A percentile compares a stretch with the other conserved stretches of the same genome.
Conservation (phyloP, 805 yeast genomes). For the Teunomyces tritomae region DNA sequence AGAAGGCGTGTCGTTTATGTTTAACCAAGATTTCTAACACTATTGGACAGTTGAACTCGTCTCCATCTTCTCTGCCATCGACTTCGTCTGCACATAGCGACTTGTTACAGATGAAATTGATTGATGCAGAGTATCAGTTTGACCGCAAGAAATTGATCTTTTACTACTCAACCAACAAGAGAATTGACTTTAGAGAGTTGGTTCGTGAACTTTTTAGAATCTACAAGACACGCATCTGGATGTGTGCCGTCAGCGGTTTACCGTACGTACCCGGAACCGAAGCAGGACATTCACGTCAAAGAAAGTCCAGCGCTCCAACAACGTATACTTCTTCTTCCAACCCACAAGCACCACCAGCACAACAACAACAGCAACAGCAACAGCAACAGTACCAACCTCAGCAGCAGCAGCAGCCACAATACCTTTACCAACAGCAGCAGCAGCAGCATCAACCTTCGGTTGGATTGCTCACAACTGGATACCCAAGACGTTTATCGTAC, state of each 20-base stretch:
- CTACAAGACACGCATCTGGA: slow-evolving; percentile 79
- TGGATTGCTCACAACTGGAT: neutral
- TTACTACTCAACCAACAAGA: slow-evolving; percentile 49
- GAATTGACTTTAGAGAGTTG: slow-evolving; percentile 71
- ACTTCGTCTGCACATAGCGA: slow-evolving; percentile 10
- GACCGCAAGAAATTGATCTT: slow-evolving; percentile 76
- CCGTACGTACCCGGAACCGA: slow-evolving; percentile 19
- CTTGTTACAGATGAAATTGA: slow-evolving; percentile 53
- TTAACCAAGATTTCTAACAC: slow-evolving; percentile 51
- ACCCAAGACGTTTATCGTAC: slow-evolving; percentile 1
- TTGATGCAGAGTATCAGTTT: slow-evolving; percentile 79
- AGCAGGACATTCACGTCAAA: neutral
- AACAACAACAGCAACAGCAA: neutral
- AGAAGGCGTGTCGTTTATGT: slow-evolving; percentile 63
- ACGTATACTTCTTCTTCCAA: neutral
- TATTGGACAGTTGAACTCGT: slow-evolving; percentile 11
- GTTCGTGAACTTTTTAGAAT: slow-evolving; percentile 72
- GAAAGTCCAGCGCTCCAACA: neutral
- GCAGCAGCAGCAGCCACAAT: neutral
- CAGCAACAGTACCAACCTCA: neutral
- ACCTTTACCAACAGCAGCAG: too few relatives aligned
- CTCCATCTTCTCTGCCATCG: slow-evolving; percentile 4
- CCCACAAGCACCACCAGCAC: neutral
- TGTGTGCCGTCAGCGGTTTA: slow-evolving; percentile 63
- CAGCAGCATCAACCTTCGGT: neutral